A percentile compares a stretch with the other conserved stretches of the same genome.
phyloP scores from a whole-genome alignment of 441 rosid species.

The Erodium trifolium region DNA sequence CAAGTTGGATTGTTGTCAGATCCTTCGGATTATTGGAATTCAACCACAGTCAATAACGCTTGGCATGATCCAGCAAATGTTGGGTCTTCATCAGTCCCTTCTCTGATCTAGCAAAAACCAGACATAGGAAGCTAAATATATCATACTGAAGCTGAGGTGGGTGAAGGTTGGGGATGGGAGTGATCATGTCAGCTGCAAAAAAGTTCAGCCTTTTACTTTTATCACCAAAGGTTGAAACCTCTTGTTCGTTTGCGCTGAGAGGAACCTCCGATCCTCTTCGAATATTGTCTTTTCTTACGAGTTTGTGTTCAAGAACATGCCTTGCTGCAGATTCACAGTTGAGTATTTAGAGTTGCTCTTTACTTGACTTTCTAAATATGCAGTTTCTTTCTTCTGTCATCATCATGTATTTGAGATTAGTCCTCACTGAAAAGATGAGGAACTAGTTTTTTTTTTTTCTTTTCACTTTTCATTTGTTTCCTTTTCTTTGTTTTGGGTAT shows the following conservation, averaged over 20 bases:
- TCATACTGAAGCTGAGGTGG: too few relatives aligned
- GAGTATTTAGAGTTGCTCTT: neutral
- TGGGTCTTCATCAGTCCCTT: neutral
- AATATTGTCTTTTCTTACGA: neutral
- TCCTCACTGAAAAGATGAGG: neutral
- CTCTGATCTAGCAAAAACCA: neutral
- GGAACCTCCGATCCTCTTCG: slow-evolving; percentile 7
- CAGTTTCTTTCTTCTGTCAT: neutral
- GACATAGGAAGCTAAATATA: neutral
- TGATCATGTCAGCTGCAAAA: slow-evolving; percentile 6
- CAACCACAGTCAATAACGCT: neutral
- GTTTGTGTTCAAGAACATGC: neutral
- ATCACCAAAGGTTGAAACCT: neutral
- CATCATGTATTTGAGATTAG: neutral
- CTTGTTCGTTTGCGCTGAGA: slow-evolving; percentile 3
- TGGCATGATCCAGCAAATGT: slow-evolving; percentile 4
- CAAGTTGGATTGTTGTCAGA: neutral
- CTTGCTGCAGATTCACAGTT: neutral
- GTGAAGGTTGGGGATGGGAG: neutral
- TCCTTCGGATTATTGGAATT: neutral
- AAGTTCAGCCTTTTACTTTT: neutral
- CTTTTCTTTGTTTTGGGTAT: neutral
- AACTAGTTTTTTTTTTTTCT: neutral
- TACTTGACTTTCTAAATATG: neutral
- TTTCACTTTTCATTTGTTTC: neutral